Evolutionary conservation across 441 rosid genomes (phyloP), one percentile per base, ranked within the genome.

Genomic region (Breynia disticha): DNA sequence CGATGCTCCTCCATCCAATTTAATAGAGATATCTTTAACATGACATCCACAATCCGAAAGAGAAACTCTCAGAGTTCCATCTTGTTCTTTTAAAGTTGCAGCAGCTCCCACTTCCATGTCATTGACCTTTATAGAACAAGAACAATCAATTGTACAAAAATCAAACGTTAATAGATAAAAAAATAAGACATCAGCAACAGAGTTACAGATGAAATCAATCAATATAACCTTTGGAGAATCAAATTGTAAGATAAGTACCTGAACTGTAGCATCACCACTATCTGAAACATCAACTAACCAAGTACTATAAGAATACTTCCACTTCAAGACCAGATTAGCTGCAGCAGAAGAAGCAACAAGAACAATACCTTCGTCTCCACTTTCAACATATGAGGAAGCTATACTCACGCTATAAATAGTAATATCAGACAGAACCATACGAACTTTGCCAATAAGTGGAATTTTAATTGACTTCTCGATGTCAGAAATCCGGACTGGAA

Each of bases 1-100:
- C 61, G 95, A 83, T 50, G 91, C 83, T 65, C 96, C 91, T 11
- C 96, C 96, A 45, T 81, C 74, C 57, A 90, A 42, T 22, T 77
- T 58, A 57, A 90, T 71, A 15, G 72, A 73, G 19, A 90, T 74
- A 61, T 74, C 79, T 60, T 76, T 60, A 47, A 87, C 84, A 20
- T 64, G 52, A 63, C 95, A 82, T 46, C 71, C 73, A 50, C 76
- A 74, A 56, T 64, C 70, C 61, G 63, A 52, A n/a, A 80, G 61
- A 21, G 65, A 62, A 42, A 90, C 67, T 74, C 68, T 77, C 21
- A 86, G 62, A 45, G 62, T 64, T 57, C 95, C 95, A 53, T 71
- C 70, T 53, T 69, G 69, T 66, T 75, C 67, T 45, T 67, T 57
- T 22, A 84, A n/a, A 55, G 63, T 61, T 37, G 62, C 76, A 35